Base-by-base conservation (phyloP, 1,139 yeast genomes). In the Kazachstania sp. region DNA sequence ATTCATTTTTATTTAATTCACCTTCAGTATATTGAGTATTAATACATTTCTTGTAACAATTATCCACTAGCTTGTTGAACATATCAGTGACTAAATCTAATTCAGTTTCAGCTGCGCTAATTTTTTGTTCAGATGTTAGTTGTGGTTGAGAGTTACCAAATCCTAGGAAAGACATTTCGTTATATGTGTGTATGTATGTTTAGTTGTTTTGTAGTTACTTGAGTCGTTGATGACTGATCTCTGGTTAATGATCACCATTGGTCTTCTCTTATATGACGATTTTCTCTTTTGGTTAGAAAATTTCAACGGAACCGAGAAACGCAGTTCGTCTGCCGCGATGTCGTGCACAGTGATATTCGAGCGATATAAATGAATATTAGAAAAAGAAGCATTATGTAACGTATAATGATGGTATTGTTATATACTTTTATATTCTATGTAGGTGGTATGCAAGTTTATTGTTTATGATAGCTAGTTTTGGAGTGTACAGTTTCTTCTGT, bases 21-120 rank as follows among this genome's bases (percentile, higher is more conserved):
- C 92, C 85, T 50, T 86, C 94, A 50, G 68, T 64, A 72, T 90
- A 90, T 20, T 67, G 52, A 56, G 70, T 71, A 56, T 66, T 65
- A 65, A 92, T 85, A 72, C 99, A 92, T 72, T 92, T 92, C 61
- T 73, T 69, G 69, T 92, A 95, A 69, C 99, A 92, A 60, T 88
- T 85, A 58, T 83, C 88, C 19, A 78, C 81, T 54, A 77, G 66
- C 61, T 83, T 81, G 78, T 90, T 90, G 79, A 90, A 90, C 97
- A 90, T 88, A 57, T 94, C 95, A 30, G 97, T 88, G 59, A 90
- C 96, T 83, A 90, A 83, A 66, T 90, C 97, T 57, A 90, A 78
- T 70, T 90, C 97, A 44, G 86, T 77, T 66, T 81, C 87, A 46
- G 97, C 97, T 61, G 94, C 95, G 59, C 75, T 75, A 53, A 84